Base-by-base conservation (phyloP, 352 stramenopile genomes). In the Phytophthora citrophthora region DNA sequence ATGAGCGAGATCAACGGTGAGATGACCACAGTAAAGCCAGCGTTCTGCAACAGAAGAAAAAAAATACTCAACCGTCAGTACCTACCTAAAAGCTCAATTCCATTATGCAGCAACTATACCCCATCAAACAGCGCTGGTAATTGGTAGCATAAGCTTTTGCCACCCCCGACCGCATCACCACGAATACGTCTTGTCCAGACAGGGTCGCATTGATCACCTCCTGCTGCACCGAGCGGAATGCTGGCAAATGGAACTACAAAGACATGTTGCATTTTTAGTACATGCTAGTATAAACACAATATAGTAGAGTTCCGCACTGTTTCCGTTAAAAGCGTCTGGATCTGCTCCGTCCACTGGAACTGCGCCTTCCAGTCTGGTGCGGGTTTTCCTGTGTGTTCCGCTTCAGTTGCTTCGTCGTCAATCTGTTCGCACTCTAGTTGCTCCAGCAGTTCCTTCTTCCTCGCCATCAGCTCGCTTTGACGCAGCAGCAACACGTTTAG, bases 1-100 rank as follows among this genome's bases (percentile, higher is more conserved):
- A 98, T 98, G 12, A 98, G 81, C 18, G 90, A 97, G 24, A 98
- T 75, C 15, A 98, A 72, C 15, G 95, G 95, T 5, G 89, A 97
- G 44, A 98, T 83, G 1, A 98, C 94, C 2, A 99, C 70, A 3
- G 90, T 97, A 29, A 98, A 83, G 5, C 82, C 79, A 29, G 74
- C 47, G 39, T 71, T 81, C 74, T 88, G 24, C 44, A 32, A 26
- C 8, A 10, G 20, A 20, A 20, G n/a, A 20, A 20, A 20, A 20
- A 20, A 20, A 2, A 20, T 20, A 20, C 20, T 20, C 20, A 2
- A 20, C 20, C 20, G 2, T 20, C 20, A 20, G 20, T 20, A 20
- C 20, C 20, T 20, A 20, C 20, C 20, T 20, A 20, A 20, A 20
- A 20, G 20, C 20, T 20, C 20, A 20, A 20, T 20, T 20, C n/a